phyloP scores from a whole-genome alignment of 2,329 filamentous ascomycete genomes.

The Seiridium unicorne region DNA sequence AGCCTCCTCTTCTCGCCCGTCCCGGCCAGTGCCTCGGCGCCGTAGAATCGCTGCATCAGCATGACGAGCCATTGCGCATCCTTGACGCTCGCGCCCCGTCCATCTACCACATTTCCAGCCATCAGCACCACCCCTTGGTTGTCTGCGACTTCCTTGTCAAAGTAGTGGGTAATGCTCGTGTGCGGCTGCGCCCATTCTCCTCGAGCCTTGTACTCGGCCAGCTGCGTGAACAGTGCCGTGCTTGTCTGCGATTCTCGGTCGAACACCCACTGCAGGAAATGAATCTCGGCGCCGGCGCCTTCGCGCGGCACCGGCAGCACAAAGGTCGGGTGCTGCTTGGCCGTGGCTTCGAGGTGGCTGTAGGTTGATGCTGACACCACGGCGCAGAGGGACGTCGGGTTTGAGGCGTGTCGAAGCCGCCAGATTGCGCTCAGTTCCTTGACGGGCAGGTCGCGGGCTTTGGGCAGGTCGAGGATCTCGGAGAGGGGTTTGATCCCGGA shows the following conservation, averaged over 20 bases:
- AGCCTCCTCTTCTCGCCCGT: slow-evolving; percentile 64
- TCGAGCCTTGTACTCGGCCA: slow-evolving; percentile 88
- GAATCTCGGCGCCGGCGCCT: slow-evolving; percentile 77
- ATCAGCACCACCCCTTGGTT: slow-evolving; percentile 80
- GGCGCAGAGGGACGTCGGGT: slow-evolving; percentile 78
- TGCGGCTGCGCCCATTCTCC: slow-evolving; percentile 90
- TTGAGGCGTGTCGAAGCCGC: slow-evolving; percentile 79
- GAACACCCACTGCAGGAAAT: slow-evolving; percentile 96
- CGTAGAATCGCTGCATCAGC: slow-evolving; percentile 93
- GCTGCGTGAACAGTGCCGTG: slow-evolving; percentile 87
- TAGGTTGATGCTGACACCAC: slow-evolving; percentile 75
- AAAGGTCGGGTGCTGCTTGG: slow-evolving; percentile 79
- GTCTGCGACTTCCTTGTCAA: slow-evolving; percentile 62
- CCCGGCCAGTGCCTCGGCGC: slow-evolving; percentile 53
- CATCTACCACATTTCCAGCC: slow-evolving; percentile 76
- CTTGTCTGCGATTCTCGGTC: slow-evolving; percentile 63
- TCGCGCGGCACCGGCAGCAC: slow-evolving; percentile 79
- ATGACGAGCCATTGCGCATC: slow-evolving; percentile 90
- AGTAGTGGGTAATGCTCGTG: slow-evolving; percentile 89
- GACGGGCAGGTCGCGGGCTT: slow-evolving; percentile 68
- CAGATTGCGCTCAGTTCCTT: slow-evolving; percentile 87
- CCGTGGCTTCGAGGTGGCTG: slow-evolving; percentile 66
- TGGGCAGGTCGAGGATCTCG: slow-evolving; percentile 72
- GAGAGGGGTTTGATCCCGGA: slow-evolving; percentile 44
- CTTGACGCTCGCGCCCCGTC: slow-evolving; percentile 71